phyloP scores from a whole-genome alignment of 768 basidiomycete species.

The Boletus subparvulus region DNA sequence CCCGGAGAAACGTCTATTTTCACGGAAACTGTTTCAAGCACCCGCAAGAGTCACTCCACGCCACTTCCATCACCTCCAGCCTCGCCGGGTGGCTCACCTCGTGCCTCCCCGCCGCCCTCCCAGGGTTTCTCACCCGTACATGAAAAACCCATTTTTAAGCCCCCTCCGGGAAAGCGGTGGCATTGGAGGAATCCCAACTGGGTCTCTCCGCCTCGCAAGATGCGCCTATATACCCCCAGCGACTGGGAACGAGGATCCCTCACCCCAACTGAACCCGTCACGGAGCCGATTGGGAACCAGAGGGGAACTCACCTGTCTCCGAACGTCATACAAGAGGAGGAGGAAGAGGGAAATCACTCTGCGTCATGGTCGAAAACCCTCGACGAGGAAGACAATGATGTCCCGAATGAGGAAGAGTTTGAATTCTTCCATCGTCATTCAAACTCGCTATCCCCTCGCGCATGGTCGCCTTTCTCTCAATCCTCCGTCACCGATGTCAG shows the following conservation, averaged over 20 bases:
- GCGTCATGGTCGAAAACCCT: constrained; percentile 9
- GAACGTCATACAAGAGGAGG: constrained; percentile 9
- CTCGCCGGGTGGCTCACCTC: constrained; percentile 27
- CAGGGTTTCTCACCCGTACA: constrained; percentile 16
- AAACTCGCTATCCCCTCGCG: constrained; percentile 24
- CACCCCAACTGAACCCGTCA: constrained; percentile 31
- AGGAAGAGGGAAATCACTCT: constrained; percentile 5
- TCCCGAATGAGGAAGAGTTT: constrained; percentile 5
- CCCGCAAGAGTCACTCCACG: constrained; percentile 20
- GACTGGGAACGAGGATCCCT: constrained; percentile 26
- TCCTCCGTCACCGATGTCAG: constrained; percentile 24
- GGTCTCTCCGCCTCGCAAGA: constrained; percentile 32
- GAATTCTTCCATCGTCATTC: constrained; percentile 16
- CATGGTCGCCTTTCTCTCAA: constrained; percentile 30
- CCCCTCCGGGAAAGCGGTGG: constrained; percentile 32
- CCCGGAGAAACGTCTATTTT: constrained; percentile 19
- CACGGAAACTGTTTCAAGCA: constrained; percentile 13
- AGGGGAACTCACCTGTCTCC: not conserved
- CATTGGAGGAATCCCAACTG: constrained; percentile 37
- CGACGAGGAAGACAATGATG: constrained; percentile 10
- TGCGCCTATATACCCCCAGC: constrained; percentile 23
- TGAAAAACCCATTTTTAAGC: constrained; percentile 22
- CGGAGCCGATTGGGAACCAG: constrained; percentile 15
- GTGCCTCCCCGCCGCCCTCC: constrained; percentile 10
- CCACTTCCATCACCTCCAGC: constrained; percentile 29